Base-by-base conservation (phyloP, 306 rosid genomes). In the Dryas drummondii region DNA sequence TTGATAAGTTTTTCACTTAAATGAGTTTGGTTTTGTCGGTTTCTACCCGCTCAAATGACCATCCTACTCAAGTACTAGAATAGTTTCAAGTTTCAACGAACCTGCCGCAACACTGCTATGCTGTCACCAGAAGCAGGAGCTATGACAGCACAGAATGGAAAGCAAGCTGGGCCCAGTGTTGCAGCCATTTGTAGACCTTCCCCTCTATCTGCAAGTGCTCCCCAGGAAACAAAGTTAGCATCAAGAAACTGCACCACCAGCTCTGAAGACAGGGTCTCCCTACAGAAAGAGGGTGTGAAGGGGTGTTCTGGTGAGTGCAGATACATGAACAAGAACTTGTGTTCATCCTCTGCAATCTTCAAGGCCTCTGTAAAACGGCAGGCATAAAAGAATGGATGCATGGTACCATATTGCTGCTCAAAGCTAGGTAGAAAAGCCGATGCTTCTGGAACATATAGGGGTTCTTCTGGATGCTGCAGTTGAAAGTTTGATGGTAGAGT, bases 211-310 rank as follows among this genome's bases (percentile, higher is more conserved):
- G 87, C 80, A 45, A 88, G 74, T 45, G 76, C 92, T 27, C 92
- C 96, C 96, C 98, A 89, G 58, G 85, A 89, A 62, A 85, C 85
- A 79, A 93, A 91, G 56, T 93, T 93, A 59, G 92, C 90, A 51
- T 89, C 96, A 70, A 93, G 96, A 81, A 84, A 89, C 79, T 91
- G 88, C 9, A 74, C 87, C 37, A 84, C 93, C 0, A 86, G 75
- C 75, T 91, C 94, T 0, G 92, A 86, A 77, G 92, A 82, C 47
- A 89, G 67, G 2, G 97, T 88, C 40, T 82, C 93, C 75, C 77
- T 84, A 65, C 98, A 89, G 84, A 91, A 91, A 13, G 71, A 73
- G 19, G 76, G 81, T 4, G 92, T 82, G 67, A 85, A 89, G 56
- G 92, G 93, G 83, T 86, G 89, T 49, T 91, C 90, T 4, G 86